These are phyloP conservation scores for Acanthamoeba polyphaga DNA, from an alignment of 208 protist species.

Conservation along the genomic window DNA sequence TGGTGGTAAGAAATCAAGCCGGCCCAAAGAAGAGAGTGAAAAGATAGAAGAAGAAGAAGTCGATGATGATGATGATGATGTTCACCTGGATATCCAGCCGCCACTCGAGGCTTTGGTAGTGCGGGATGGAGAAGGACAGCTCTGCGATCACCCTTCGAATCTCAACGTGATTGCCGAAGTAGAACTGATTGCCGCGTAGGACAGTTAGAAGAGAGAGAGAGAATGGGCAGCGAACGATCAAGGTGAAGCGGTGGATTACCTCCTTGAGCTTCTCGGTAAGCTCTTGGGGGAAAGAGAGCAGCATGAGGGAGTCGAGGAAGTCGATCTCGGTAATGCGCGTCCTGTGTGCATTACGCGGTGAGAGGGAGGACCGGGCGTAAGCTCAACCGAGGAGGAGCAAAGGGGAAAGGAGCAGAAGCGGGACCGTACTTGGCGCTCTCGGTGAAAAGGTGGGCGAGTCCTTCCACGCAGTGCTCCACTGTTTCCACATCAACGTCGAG, in stretches of 20 bases:
- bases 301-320: constrained; percentile 65
- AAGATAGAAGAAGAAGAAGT: not conserved
- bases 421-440: constrained; percentile 20
- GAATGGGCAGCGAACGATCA: not conserved
- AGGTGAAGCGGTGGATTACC: not conserved
- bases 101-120: constrained; percentile 72
- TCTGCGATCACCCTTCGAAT: constrained; percentile 68
- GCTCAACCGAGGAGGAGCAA: too few species aligned
- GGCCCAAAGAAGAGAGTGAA: not conserved
- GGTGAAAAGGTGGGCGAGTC: constrained; percentile 49
- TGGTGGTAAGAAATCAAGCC: not conserved
- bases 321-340: constrained; percentile 66
- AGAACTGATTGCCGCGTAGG: constrained; percentile 6
- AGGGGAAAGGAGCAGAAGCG: not conserved
- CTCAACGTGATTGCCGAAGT: constrained; percentile 32
- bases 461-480: constrained; percentile 74
- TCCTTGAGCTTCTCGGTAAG: constrained; percentile 66
- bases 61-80: not conserved
- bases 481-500: constrained; percentile 35
- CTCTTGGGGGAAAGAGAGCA: constrained; percentile 64
- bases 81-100: constrained; percentile 70
- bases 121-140: constrained; percentile 65
- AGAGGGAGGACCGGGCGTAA: not conserved
- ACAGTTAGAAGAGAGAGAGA: not conserved
- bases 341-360: not conserved